Conservation (phyloP, 371 early-diverging fungal species). For the Syncephalastrum monosporum region DNA sequence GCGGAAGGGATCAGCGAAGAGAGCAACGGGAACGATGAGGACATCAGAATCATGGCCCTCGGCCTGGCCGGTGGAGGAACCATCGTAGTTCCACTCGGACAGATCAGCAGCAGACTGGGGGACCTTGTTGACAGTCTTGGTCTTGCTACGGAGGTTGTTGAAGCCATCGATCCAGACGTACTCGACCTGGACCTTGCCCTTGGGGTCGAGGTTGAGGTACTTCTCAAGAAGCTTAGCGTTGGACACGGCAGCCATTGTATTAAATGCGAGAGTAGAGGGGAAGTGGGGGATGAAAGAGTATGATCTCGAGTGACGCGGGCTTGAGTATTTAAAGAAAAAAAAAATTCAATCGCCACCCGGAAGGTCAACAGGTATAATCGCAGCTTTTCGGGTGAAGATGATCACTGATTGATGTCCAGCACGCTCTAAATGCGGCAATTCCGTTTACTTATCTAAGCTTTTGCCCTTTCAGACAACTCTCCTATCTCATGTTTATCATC, state of each 20-base stretch:
- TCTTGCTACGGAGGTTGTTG: conserved; percentile 47
- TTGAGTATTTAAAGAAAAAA: background rate
- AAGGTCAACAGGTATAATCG: conserved; percentile 1
- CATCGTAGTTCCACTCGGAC: conserved; percentile 66
- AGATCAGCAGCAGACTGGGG: conserved; percentile 44
- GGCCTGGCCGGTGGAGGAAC: conserved; percentile 63
- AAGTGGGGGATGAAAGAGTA: conserved; percentile 2
- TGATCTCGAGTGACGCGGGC: conserved; percentile 2
- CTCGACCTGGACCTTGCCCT: conserved; percentile 54
- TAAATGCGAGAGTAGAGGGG: background rate
- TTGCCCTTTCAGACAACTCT: background rate
- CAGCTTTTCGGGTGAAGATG: conserved; percentile 5
- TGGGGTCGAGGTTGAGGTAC: conserved; percentile 55
- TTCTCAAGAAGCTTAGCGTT: conserved; percentile 49
- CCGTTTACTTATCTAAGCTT: conserved; percentile 9
- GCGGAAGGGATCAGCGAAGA: conserved; percentile 63
- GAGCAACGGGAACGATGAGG: conserved; percentile 53
- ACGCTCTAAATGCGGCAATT: conserved; percentile 4
- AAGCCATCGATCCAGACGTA: conserved; percentile 65
- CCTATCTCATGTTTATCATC: conserved; percentile 5
- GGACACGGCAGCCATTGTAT: conserved; percentile 36
- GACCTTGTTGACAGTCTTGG: conserved; percentile 42
- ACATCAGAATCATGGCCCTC: conserved; percentile 64
- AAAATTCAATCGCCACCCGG: conserved; percentile 1
- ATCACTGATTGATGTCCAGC: background rate